Evolutionary conservation across 2,329 filamentous ascomycete genomes (phyloP), one percentile per base, ranked within the genome.

Genomic region (Cytospora mali): DNA sequence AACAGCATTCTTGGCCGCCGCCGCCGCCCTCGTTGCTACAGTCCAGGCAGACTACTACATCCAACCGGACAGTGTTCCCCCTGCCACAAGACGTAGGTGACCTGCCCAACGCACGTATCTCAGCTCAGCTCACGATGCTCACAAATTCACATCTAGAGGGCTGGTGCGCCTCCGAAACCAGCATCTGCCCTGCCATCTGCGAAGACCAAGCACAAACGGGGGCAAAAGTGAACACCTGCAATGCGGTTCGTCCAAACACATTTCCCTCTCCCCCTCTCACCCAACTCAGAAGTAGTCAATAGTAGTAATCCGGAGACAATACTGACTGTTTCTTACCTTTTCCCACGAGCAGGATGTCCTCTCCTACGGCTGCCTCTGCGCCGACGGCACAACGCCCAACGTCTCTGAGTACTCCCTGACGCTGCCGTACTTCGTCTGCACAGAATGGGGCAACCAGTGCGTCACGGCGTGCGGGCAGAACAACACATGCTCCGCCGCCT

Each of bases 331-430:
- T 6, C 54, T 50, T 14, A 42, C 33, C 14, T 21, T 4, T 23
- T n/a, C 31, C 21, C 21, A 6, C 28, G n/a, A 6, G 27, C 60
- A 88, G 85, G 71, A 81, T 57, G 77, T 80, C 23, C 81, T 94
- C 55, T 81, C 78, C n/a, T 94, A 89, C 76, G 80, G 81, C 66
- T 95, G 91, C 75, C 79, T 92, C 69, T 95, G 91, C 79, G 81
- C 82, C 66, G 81, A 89, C 72, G 84, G 85, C 72, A 73, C 82
- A 66, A 77, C 83, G 58, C 91, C 91, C 68, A 93, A 93, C 76
- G 77, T 91, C 55, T 86, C 88, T 71, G 83, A 93, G 76, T 95
- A 89, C 82, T 88, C 88, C 23, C 82, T 92, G 69, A 93, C 91
- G 1, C 80, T 95, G 28, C 91, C 91, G 35, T 94, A 86, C 82